Evolutionary conservation across 1,284 basidiomycete species (phyloP), one percentile per base, ranked within the genome.

Genomic region (Tetrapyrgos nigripes): DNA sequence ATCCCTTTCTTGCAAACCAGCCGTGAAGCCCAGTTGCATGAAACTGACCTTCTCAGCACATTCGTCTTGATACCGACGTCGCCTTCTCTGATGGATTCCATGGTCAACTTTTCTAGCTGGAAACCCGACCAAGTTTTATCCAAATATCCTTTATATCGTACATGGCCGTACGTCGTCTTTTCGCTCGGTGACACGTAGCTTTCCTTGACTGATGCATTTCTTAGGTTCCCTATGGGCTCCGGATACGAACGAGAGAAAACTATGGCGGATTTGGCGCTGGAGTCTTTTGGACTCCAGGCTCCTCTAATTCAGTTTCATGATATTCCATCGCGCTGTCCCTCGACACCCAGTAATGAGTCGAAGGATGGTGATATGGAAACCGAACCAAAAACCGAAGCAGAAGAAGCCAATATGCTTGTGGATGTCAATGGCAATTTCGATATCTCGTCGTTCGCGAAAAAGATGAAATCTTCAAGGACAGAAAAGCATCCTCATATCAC

Each of bases 401-500:
- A 40, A 40, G 14, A 9, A 9, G 37, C 14, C 37, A n/a, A 9
- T 11, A n/a, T 40, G 4, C 13, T 33, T 8, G n/a, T 50, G 48
- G 48, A n/a, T 31, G 17, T 54, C 26, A 10, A n/a, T n/a, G 19
- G 24, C 17, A 47, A n/a, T 35, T 33, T 33, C 11, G 21, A 51
- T 19, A 19, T 19, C 21, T 24, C 17, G 6, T n/a, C 19, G 5
- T 23, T 17, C 31, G n/a, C 48, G 29, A n/a, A 10, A 46, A 27
- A 50, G 14, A 8, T 24, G 24, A 50, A 19, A 37, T 28, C 27
- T 49, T 40, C 19, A 47, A 37, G 5, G 21, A 55, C 10, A 60
- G 66, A 47, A 60, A 63, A 50, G 3, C 73, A 73, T 61, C 75
- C 75, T 9, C 72, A 73, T 33, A 63, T 77, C 28, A 62, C 71